Percentiles rank a stretch among this genome's conserved stretches.
These are phyloP conservation scores for Syzygium syzygioides DNA, from an alignment of 441 rosid genomes.

Conservation along the genomic window DNA sequence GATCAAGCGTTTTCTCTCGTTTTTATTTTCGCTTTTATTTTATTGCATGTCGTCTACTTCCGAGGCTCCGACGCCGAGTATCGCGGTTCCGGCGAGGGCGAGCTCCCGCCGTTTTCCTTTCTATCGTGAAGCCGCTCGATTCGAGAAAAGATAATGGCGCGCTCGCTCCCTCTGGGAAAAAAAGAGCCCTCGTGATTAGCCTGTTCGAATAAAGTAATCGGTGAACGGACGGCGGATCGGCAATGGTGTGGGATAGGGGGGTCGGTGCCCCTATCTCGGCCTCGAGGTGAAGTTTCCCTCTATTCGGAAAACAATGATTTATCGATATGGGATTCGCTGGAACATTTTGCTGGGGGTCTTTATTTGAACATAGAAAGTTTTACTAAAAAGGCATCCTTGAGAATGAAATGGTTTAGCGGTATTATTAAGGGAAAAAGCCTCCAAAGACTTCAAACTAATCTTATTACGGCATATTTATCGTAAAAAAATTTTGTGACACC, in stretches of 20 bases:
- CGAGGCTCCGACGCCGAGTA: rapidly evolving
- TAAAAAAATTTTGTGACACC: too few relatives aligned
- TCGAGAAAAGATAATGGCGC: not conserved
- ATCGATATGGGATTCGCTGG: rapidly evolving
- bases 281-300: not conserved
- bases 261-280: not conserved
- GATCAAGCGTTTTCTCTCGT: not conserved
- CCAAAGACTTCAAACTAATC: too few relatives aligned
- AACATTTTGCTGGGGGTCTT: not conserved
- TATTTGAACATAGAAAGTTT: not conserved
- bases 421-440: not conserved
- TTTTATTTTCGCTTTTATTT: not conserved
- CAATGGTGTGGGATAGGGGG: too few relatives aligned
- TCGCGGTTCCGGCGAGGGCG: rapidly evolving
- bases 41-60: not conserved
- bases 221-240: too few relatives aligned
- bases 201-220: too few relatives aligned
- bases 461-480: too few relatives aligned
- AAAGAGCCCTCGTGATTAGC: too few relatives aligned
- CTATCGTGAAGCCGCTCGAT: rapidly evolving
- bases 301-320: not conserved
- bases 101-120: rapidly evolving
- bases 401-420: not conserved
- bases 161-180: not conserved
- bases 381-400: rapidly evolving